A percentile compares a stretch with the other conserved stretches of the same genome.
Conservation (phyloP, 495 filamentous ascomycete genomes). For the Rhizodiscina lignyota region DNA sequence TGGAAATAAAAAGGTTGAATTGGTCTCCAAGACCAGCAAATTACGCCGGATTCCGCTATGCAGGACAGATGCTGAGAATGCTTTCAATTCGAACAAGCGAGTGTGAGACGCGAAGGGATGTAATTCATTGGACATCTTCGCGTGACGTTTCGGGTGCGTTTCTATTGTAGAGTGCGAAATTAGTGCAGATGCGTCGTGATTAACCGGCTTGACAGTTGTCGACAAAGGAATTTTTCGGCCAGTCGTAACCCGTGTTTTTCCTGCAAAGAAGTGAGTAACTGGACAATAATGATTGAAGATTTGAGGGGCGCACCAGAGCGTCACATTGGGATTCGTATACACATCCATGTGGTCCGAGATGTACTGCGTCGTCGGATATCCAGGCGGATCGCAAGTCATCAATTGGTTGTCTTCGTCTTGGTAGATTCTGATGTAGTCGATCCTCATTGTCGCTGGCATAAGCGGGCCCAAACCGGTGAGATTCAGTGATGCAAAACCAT, state of each 20-base stretch:
- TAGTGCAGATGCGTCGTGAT: too few relatives aligned
- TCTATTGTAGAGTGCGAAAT: too few relatives aligned
- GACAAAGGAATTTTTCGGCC: constrained; percentile 33
- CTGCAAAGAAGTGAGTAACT: constrained; percentile 4
- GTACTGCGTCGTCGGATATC: constrained; percentile 54
- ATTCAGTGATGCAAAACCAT: constrained; percentile 47
- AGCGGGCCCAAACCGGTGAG: constrained; percentile 31
- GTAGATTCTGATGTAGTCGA: constrained; percentile 66
- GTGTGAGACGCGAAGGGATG: too few relatives aligned
- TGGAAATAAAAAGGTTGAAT: too few relatives aligned
- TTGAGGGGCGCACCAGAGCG: constrained; percentile 28
- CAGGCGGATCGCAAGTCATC: constrained; percentile 56
- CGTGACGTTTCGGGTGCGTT: too few relatives aligned
- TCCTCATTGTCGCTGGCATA: constrained; percentile 51
- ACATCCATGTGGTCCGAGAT: constrained; percentile 45
- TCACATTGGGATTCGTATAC: constrained; percentile 51
- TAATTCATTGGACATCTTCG: too few relatives aligned
- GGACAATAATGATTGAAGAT: not conserved
- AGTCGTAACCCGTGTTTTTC: constrained; percentile 22
- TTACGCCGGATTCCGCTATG: too few relatives aligned
- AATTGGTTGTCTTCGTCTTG: constrained; percentile 41
- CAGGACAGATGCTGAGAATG: too few relatives aligned
- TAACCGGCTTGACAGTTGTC: too few relatives aligned
- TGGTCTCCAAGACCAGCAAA: too few relatives aligned
- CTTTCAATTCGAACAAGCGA: too few relatives aligned